Base-by-base conservation (phyloP, 2,329 filamentous ascomycete genomes). In the Pseudocercospora musae region DNA sequence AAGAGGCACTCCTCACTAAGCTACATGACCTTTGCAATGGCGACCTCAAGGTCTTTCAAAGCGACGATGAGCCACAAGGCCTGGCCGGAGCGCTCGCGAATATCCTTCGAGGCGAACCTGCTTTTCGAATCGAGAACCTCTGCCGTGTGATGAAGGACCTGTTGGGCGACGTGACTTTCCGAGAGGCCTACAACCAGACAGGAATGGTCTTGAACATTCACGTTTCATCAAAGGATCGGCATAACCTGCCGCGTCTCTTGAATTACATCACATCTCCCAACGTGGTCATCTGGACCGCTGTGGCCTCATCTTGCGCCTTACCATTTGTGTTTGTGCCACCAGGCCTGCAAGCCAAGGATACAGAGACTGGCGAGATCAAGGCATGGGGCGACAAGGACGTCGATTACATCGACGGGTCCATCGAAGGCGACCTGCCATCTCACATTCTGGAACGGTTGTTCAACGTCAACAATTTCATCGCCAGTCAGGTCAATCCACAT, bases 391-490 rank as follows among this genome's bases (percentile, higher is more conserved):
- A 92, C 13, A 89, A 89, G 3, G 89, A 91, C 27, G 90, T 92
- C 73, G 86, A 87, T 67, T 97, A 91, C 85, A 96, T 98, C 57
- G 94, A 98, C 74, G 94, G 94, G 0, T 97, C 93, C 0, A 91
- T 98, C 21, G 92, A 97, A 73, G 95, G 95, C 63, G 94, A 98
- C 75, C 81, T 98, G 2, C 94, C 94, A 1, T 96, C 96, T 87
- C 92, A 89, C 20, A 86, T 91, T 1, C 81, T 98, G 15, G 88
- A 92, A 0, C 92, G 96, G 73, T 93, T 97, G 89, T 96, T 97
- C 81, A 96, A 97, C 72, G 93, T 97, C 74, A 97, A 97, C 72
- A 94, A 97, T 74, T 97, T 97, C 73, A 97, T 98, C 68, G 94
- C 97, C 18, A 96, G 92, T 0, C 94, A 98, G 74, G 92, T 97